Evolutionary conservation across 2,329 filamentous ascomycete genomes (phyloP).

Genomic region (Pestalotiopsis fici): DNA sequence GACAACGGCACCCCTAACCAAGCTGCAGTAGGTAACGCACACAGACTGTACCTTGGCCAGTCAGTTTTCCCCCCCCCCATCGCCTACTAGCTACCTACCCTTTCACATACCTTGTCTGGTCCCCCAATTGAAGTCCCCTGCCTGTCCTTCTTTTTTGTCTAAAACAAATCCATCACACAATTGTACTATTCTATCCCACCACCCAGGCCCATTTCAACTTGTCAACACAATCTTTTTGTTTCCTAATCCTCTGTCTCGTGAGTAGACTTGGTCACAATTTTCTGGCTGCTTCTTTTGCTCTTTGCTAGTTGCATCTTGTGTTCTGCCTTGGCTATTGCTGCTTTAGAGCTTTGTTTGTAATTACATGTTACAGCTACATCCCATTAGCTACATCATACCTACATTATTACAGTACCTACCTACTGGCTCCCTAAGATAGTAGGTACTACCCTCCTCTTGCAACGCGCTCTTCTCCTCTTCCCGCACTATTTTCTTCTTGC

Average conservation of each 20-base stretch:
- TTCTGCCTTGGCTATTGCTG: neutral
- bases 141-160: neutral
- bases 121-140: neutral
- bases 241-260: neutral
- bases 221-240: neutral
- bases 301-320: neutral
- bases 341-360: neutral
- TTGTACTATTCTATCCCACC: neutral
- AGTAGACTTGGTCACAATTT: neutral
- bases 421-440: neutral
- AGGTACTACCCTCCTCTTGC: neutral
- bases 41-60: neutral
- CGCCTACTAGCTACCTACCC: neutral
- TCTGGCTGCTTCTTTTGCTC: neutral
- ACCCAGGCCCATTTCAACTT: neutral
- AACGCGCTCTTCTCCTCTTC: neutral
- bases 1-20: neutral
- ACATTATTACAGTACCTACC: neutral
- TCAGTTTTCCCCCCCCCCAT: neutral
- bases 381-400: neutral
- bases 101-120: neutral
- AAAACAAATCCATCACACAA: neutral
- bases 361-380: neutral
- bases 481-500: neutral
- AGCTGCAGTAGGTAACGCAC: neutral